Evolutionary conservation across 2,329 filamentous ascomycete species (phyloP).

Genomic region (Aspergillus sp.): DNA sequence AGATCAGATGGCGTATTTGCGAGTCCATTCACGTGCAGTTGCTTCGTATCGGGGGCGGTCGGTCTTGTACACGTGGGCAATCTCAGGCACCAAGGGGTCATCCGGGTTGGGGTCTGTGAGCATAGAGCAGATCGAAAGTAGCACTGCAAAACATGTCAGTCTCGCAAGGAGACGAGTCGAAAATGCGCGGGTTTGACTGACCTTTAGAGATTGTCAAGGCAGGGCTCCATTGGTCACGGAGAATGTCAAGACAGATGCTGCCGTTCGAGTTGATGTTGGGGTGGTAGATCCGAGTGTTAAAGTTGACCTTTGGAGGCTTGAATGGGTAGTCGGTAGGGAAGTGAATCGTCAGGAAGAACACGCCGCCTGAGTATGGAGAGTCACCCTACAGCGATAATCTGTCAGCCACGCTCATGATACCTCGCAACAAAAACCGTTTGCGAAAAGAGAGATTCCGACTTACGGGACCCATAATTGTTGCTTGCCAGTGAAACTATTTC

Average conservation of each 20-base stretch:
- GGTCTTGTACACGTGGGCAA: slow-evolving; percentile 99
- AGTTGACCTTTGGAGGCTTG: slow-evolving; percentile 99
- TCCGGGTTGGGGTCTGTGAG: slow-evolving; percentile 99
- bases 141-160: slow-evolving; percentile 57
- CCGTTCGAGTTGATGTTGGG: slow-evolving; percentile 99
- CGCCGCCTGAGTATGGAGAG: slow-evolving; percentile 95
- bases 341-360: slow-evolving; percentile 98
- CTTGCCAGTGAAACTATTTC: slow-evolving; percentile 97
- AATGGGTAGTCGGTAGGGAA: slow-evolving; percentile 99
- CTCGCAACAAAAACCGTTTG: slow-evolving; percentile 10
- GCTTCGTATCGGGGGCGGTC: slow-evolving; percentile 94
- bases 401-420: slow-evolving; percentile 29
- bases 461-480: slow-evolving; percentile 99
- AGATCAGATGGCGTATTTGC: slow-evolving; percentile 92
- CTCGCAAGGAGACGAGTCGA: neutral
- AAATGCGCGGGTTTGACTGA: slow-evolving; percentile 44
- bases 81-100: slow-evolving; percentile 97
- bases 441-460: slow-evolving; percentile 40
- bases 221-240: slow-evolving; percentile 98
- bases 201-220: slow-evolving; percentile 98
- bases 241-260: slow-evolving; percentile 97
- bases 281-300: slow-evolving; percentile 99
- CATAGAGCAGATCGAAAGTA: slow-evolving; percentile 99
- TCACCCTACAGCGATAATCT: slow-evolving; percentile 64
- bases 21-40: slow-evolving; percentile 95